Evolutionary conservation across 139 green algal genomes (phyloP).

Genomic region (Nannochloris sp.): DNA sequence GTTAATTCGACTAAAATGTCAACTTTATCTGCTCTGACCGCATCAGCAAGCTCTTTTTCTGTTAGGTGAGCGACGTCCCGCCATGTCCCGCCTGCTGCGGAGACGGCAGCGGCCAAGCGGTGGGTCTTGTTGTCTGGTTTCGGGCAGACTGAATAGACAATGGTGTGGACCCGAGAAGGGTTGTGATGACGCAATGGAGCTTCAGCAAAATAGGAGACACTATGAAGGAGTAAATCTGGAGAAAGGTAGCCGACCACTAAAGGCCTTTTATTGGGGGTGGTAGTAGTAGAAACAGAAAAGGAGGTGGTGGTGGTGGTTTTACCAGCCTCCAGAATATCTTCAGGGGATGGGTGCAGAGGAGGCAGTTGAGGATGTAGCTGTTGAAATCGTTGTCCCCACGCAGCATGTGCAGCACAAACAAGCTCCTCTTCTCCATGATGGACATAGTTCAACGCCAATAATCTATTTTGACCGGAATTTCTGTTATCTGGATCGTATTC

Average conservation of each 20-base stretch:
- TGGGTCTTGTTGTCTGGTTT: conserved; percentile 73
- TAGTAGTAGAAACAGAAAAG: neutral
- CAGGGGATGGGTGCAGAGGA: conserved; percentile 21
- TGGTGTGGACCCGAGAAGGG: conserved; percentile 19
- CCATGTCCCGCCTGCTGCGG: conserved; percentile 62
- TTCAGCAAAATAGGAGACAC: conserved; percentile 94
- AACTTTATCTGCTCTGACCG: conserved; percentile 55
- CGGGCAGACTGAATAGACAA: conserved; percentile 54
- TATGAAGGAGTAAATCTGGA: conserved; percentile 93
- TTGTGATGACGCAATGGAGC: conserved; percentile 76
- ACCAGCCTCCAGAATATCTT: neutral
- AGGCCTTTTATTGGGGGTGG: neutral
- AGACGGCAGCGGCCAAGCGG: conserved; percentile 43
- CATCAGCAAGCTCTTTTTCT: conserved; percentile 55
- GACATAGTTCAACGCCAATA: conserved; percentile 91
- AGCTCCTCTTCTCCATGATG: conserved; percentile 55
- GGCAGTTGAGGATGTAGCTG: conserved; percentile 39
- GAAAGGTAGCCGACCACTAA: conserved; percentile 87
- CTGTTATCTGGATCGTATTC: conserved; percentile 51
- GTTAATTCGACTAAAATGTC: conserved; percentile 97
- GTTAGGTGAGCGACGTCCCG: conserved; percentile 33
- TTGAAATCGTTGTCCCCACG: conserved; percentile 71
- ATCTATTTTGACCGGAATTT: conserved; percentile 72
- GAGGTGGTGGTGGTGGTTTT: neutral
- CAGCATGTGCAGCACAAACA: conserved; percentile 69